phyloP scores from a whole-genome alignment of 768 basidiomycete species.

The Mrakia blollopis region DNA sequence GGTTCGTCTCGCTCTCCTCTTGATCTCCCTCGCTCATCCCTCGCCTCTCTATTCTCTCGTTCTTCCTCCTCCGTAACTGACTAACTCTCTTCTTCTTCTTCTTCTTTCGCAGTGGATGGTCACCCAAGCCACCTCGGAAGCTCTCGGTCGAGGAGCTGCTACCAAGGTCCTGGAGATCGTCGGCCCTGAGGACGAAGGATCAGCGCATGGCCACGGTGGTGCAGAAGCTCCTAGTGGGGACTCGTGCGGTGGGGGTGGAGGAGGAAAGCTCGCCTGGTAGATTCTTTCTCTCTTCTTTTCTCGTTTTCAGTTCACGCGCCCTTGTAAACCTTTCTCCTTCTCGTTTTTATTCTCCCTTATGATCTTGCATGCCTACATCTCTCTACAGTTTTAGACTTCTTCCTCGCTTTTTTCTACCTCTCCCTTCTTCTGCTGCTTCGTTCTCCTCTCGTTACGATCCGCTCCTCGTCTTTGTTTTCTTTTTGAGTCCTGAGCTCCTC shows the following conservation, averaged over 20 bases:
- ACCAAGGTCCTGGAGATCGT: constrained; percentile 37
- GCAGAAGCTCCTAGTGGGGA: neutral
- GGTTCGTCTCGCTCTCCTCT: too few species aligned
- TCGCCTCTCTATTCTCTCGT: too few species aligned
- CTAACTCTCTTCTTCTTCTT: too few species aligned
- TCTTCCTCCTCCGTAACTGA: too few species aligned
- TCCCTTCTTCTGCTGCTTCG: too few species aligned
- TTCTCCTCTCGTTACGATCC: too few species aligned
- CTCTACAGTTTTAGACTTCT: too few species aligned
- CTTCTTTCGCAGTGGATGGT: constrained; percentile 52
- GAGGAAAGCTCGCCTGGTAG: constrained; percentile 28
- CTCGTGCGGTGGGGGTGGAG: constrained; percentile 5
- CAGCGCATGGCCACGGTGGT: neutral
- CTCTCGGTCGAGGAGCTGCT: constrained; percentile 37
- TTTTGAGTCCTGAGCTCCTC: too few species aligned
- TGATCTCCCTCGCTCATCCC: neutral
- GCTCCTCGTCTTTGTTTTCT: too few species aligned
- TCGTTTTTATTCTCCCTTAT: too few species aligned
- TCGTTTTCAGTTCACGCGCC: neutral
- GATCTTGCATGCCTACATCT: too few species aligned
- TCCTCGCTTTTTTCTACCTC: too few species aligned
- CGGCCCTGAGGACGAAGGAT: constrained; percentile 33
- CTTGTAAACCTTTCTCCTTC: neutral
- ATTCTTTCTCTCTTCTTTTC: neutral
- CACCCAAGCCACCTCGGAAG: constrained; percentile 41